Conservation (phyloP, 306 rosid genomes). For the Cicer pinnatifidum region DNA sequence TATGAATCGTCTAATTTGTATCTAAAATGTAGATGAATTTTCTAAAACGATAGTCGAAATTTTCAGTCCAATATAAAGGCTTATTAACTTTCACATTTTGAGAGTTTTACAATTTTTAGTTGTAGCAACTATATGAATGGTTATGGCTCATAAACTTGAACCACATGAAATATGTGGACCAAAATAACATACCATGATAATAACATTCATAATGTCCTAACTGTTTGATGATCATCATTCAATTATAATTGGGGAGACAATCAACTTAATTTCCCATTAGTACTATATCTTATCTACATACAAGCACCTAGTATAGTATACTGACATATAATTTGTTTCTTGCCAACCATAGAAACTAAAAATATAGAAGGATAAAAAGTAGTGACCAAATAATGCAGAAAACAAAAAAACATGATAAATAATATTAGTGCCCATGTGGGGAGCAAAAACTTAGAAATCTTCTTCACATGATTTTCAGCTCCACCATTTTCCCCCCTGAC, state of each 20-base stretch:
- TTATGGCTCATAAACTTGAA: slow-evolving; percentile 41
- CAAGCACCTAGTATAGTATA: slow-evolving; percentile 39
- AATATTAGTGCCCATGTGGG: slow-evolving; percentile 49
- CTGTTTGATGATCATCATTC: slow-evolving; percentile 44
- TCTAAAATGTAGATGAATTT: too few relatives aligned
- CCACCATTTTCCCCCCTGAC: slow-evolving; percentile 46
- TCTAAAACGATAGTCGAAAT: too few relatives aligned
- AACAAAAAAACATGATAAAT: slow-evolving; percentile 44
- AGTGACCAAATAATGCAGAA: slow-evolving; percentile 47
- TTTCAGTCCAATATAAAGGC: not conserved
- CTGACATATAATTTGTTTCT: slow-evolving; percentile 40
- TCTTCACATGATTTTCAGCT: slow-evolving; percentile 51
- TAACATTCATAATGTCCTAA: slow-evolving; percentile 48
- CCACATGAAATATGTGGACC: slow-evolving; percentile 72
- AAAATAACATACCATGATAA: slow-evolving; percentile 49
- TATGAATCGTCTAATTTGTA: too few relatives aligned
- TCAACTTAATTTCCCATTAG: slow-evolving; percentile 39
- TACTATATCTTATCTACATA: slow-evolving; percentile 26
- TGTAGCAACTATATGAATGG: slow-evolving; percentile 54
- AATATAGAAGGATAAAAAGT: slow-evolving; percentile 39
- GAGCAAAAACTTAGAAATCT: slow-evolving; percentile 44
- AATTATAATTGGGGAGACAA: slow-evolving; percentile 46
- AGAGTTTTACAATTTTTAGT: slow-evolving; percentile 22
- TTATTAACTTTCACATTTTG: slow-evolving; percentile 2
- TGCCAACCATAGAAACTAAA: slow-evolving; percentile 41